Base-by-base conservation (phyloP, 2,329 filamentous ascomycete genomes). In the Paraconiothyrium brasiliense region DNA sequence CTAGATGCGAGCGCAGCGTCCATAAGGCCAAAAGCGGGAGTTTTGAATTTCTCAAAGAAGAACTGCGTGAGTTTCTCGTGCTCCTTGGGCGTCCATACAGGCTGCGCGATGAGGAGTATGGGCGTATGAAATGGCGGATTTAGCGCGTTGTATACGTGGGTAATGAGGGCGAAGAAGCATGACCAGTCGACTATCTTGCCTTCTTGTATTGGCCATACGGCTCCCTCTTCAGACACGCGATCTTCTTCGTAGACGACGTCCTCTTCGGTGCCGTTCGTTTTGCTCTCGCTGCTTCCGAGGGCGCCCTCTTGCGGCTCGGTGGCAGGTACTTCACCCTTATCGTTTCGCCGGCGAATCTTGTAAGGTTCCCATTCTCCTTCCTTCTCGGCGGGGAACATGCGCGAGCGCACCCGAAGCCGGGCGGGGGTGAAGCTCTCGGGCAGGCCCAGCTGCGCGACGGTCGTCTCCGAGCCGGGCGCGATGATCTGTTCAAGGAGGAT, bases 41-140 rank as follows among this genome's bases (percentile, higher is more conserved):
- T 95, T 82, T 94, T 95, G 76, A 97, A 97, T 80, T 95, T 96
- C 80, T 99, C 95, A 73, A 99, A 99, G 67, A 98, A 88, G 83
- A 97, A 99, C 65, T 95, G 92, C 14, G 94, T 92, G 67, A 99
- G 90, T 43, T 87, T 87, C 80, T 98, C 94, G 76, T 90, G 90
- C 78, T 97, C 93, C 64, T 91, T 90, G 9, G 91, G 88, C 4
- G 93, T 93, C 94, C 95, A 99, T 69, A 90, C 90, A 4, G 95
- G 94, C 69, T 97, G 92, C 8, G 91, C 87, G 79, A 98, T 91
- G 65, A 99, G 87, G 77, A 98, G 86, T 67, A 99, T 92, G 1
- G 95, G 94, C 0, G 94, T 97, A 81, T 97, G 95, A 77, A 97
- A 95, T 3, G 92, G 93, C 30, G 93, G 93, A 63, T 93, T 95